Percentiles rank a stretch among this genome's conserved stretches.
These are phyloP conservation scores for Cladophialophora bantiana DNA, from an alignment of 2,329 filamentous ascomycete genomes.

Conservation along the genomic window DNA sequence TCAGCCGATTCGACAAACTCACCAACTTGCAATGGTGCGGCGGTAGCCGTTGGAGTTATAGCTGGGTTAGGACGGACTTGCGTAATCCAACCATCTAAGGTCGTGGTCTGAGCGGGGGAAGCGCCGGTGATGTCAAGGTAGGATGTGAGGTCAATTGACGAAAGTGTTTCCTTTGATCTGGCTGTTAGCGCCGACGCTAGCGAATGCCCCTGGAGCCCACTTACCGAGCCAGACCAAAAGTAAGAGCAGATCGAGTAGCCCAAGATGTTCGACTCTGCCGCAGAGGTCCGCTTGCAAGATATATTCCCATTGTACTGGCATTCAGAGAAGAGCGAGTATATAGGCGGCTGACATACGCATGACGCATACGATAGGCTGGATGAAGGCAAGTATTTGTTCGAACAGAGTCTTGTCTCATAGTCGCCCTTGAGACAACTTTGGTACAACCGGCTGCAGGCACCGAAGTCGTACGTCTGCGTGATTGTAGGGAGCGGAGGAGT, in stretches of 20 bases:
- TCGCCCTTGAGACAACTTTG: conserved; percentile 4
- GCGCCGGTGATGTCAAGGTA: conserved; percentile 8
- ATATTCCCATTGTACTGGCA: conserved; percentile 21
- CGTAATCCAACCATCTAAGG: neutral
- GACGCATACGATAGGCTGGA: conserved; percentile 12
- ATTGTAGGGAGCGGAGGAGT: conserved; percentile 3
- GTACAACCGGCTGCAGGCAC: conserved; percentile 2
- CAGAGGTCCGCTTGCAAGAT: conserved; percentile 10
- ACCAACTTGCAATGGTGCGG: neutral
- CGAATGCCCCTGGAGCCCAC: neutral
- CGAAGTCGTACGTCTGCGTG: conserved; percentile 6
- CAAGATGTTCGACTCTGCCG: conserved; percentile 18
- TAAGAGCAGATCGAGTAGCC: conserved; percentile 17
- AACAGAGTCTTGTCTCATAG: conserved; percentile 1
- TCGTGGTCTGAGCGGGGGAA: neutral
- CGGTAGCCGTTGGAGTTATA: neutral
- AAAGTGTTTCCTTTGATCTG: conserved; percentile 1
- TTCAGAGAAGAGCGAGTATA: conserved; percentile 14
- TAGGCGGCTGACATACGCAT: conserved; percentile 7
- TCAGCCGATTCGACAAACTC: neutral
- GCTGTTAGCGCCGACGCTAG: neutral
- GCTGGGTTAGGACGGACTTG: neutral
- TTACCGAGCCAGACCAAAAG: conserved; percentile 28
- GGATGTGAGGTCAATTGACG: conserved; percentile 3
- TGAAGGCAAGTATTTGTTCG: neutral